Percentiles rank a stretch among this genome's conserved stretches.
Conservation (phyloP, 139 green algal genomes). For the Klebsormidium nitens region DNA sequence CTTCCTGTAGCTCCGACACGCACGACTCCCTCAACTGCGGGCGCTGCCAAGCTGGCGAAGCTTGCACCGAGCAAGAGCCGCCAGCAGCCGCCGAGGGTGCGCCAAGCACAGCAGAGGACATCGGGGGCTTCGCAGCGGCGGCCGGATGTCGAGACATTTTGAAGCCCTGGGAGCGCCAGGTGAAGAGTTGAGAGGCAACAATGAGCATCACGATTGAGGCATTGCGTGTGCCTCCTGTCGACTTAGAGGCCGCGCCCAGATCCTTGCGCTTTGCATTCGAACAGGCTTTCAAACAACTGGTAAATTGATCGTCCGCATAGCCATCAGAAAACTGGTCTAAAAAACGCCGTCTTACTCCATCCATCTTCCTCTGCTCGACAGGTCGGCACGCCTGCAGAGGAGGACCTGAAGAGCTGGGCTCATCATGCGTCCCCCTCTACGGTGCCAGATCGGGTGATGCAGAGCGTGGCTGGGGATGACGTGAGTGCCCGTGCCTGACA, state of each 20-base stretch:
- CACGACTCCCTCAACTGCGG: conserved; percentile 63
- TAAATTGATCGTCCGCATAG: no score
- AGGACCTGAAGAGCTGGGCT: conserved; percentile 84
- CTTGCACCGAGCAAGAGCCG: background rate
- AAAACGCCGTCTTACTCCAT: no score
- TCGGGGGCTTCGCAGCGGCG: conserved; percentile 31
- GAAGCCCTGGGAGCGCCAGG: conserved; percentile 23
- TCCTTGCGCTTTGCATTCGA: no score
- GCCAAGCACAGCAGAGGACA: conserved; percentile 20
- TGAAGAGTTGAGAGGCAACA: background rate
- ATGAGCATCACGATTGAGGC: background rate
- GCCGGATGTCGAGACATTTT: conserved; percentile 9
- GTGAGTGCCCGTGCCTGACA: conserved; percentile 27
- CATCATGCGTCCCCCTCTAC: conserved; percentile 68
- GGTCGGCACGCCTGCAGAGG: conserved; percentile 76
- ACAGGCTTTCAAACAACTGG: no score
- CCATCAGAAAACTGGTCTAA: no score
- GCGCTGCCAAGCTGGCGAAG: conserved; percentile 27
- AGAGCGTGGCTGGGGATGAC: conserved; percentile 37
- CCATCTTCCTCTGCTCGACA: conserved; percentile 42
- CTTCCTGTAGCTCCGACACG: conserved; percentile 75
- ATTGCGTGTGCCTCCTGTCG: background rate
- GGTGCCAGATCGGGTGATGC: conserved; percentile 68
- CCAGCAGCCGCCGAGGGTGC: background rate
- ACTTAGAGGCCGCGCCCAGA: no score